phyloP scores from a whole-genome alignment of 2,329 filamentous ascomycete species.

The Colletotrichum liriopes region DNA sequence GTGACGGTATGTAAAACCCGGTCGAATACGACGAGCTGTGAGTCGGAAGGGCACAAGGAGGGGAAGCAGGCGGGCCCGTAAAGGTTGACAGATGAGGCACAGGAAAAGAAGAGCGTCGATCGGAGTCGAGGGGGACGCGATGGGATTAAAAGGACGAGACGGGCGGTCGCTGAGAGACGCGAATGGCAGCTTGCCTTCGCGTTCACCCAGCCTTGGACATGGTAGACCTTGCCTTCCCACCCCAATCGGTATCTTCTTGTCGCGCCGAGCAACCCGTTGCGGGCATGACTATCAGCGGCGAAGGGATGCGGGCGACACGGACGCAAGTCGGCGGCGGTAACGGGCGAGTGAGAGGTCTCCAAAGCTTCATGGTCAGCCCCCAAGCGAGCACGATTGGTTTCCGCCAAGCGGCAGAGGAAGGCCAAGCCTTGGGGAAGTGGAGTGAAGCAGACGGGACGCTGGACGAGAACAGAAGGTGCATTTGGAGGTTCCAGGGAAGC shows the following conservation, averaged over 20 bases:
- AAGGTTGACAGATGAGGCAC: conserved; percentile 24
- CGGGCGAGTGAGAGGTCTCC: conserved; percentile 18
- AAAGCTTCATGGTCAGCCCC: background rate
- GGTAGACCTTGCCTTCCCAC: conserved; percentile 13
- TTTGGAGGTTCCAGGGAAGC: conserved; percentile 15
- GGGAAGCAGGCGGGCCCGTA: conserved; percentile 11
- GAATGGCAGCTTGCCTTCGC: conserved; percentile 11
- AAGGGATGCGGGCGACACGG: conserved; percentile 11
- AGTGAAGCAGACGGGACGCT: conserved; percentile 38
- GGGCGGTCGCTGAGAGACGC: conserved; percentile 9
- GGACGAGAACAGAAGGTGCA: conserved; percentile 42
- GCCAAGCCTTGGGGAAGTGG: conserved; percentile 41
- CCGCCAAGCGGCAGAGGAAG: conserved; percentile 38
- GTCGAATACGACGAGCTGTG: background rate
- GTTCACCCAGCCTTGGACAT: conserved; percentile 4
- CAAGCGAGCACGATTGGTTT: conserved; percentile 22
- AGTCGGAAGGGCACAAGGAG: conserved; percentile 2
- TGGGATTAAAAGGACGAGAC: conserved; percentile 29
- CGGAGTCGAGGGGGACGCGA: conserved; percentile 14
- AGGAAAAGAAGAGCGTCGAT: conserved; percentile 8
- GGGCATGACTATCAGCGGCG: conserved; percentile 37
- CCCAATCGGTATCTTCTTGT: conserved; percentile 14
- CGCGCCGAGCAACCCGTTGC: conserved; percentile 20
- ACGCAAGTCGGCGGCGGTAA: conserved; percentile 15
- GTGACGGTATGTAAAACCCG: background rate